Percentiles rank a stretch among this genome's conserved stretches.
Evolutionary conservation across 768 basidiomycete genomes (phyloP).

Genomic region (Aureoboletus auriporus): DNA sequence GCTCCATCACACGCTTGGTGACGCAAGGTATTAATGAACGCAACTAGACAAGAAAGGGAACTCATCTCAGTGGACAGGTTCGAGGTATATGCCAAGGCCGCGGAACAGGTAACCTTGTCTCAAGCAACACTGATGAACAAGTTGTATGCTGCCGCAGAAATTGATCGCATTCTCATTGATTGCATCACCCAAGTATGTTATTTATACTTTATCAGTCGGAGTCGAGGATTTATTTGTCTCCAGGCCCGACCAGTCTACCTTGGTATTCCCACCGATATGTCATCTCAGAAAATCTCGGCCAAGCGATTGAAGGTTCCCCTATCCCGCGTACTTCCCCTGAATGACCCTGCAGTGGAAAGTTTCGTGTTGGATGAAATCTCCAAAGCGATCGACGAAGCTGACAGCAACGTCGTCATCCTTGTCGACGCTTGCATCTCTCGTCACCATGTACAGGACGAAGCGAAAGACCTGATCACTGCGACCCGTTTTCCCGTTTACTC

Average conservation of each 20-base stretch:
- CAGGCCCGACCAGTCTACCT: slow-evolving; percentile 87
- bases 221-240: not conserved
- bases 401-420: slow-evolving; percentile 63
- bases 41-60: not conserved
- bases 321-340: slow-evolving; percentile 42
- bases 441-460: slow-evolving; percentile 61
- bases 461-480: slow-evolving; percentile 54
- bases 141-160: slow-evolving; percentile 56
- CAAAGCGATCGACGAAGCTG: slow-evolving; percentile 56
- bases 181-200: slow-evolving; percentile 52
- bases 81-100: slow-evolving; percentile 74
- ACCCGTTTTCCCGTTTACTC: slow-evolving; percentile 74
- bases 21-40: slow-evolving; percentile 50
- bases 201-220: not conserved
- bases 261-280: slow-evolving; percentile 80
- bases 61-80: slow-evolving; percentile 42
- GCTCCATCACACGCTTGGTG: slow-evolving; percentile 87
- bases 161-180: slow-evolving; percentile 74
- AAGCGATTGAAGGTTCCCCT: slow-evolving; percentile 60
- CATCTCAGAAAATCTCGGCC: slow-evolving; percentile 61
- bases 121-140: slow-evolving; percentile 58
- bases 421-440: slow-evolving; percentile 80
- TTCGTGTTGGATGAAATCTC: slow-evolving; percentile 74
- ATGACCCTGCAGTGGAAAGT: slow-evolving; percentile 55
- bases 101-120: slow-evolving; percentile 68